Evolutionary conservation across 1,284 basidiomycete genomes (phyloP), one percentile per base, ranked within the genome.

Genomic region (Xerocomus minutiporus): DNA sequence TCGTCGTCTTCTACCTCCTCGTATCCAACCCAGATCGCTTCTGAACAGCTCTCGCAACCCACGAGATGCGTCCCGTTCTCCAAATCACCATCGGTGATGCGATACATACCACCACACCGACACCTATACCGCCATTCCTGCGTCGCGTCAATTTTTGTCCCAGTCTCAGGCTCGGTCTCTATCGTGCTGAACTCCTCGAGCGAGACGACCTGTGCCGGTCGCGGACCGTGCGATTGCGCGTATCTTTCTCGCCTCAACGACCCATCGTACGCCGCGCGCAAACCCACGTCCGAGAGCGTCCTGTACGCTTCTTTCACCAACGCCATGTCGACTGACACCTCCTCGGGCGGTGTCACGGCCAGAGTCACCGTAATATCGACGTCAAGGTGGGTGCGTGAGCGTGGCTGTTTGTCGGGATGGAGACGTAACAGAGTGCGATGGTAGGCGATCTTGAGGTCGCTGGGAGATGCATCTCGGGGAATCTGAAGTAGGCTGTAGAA

Each of bases 1-100:
- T 20, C 39, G 6, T 15, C 50, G 15, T 54, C 55, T 23, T 48
- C 57, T n/a, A 73, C 76, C 8, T 79, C 77, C 29, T 73, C 83
- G 60, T 88, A 91, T 3, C 88, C 88, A 17, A 82, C 83, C 85
- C 88, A 91, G 2, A 91, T 73, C 5, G 79, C 80, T 67, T 91
- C 88, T 13, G 88, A 91, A 62, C 88, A 91, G 51, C 78, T 80
- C 52, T 70, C 77, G 59, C 88, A 91, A 1, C 77, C 82, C 8
- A 88, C 70, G 11, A 90, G 72, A 67, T 91, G 88, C 40, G 73
- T 71, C 11, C 80, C 88, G 1, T 69, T 68, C 57, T 90, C 86
- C 73, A 91, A 76, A 52, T 84, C 77, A 1, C 60, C 65, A 54
- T 78, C 75, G 0, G 72, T 74, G 47, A 91, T 81, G 26, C 59